Base-by-base conservation (phyloP, 768 basidiomycete species). In the Mycena metata region DNA sequence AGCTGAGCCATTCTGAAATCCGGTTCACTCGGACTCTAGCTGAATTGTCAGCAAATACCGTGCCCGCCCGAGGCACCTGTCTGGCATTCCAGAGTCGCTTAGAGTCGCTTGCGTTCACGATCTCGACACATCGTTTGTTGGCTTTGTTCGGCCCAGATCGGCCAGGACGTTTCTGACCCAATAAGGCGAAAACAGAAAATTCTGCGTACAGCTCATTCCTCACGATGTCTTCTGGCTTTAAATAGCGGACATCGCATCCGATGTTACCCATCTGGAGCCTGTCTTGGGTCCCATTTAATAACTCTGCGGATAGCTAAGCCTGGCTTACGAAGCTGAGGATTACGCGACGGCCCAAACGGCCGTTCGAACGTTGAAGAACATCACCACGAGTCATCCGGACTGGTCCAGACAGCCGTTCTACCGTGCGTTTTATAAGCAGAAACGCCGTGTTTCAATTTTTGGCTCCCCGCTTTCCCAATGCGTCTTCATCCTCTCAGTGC, bases 381-480 rank as follows among this genome's bases (percentile, higher is more conserved):
- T 62, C 66, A 51, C 15, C 16, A 33, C 58, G 65, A 60, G 65
- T 66, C 65, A 66, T 52, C 57, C 58, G 51, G 16, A 33, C 30
- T 46, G 60, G 60, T 52, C 66, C 16, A 62, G 66, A 61, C 60
- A 52, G 35, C 46, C 56, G 24, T 55, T 66, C 60, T 13, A 42
- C 50, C 49, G 17, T 36, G 9, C 65, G 49, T 67, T 54, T 68
- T 67, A 67, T 67, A 67, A 67, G 66, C 66, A 66, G 50, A 52
- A 49, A 24, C 5, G 30, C 24, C 57, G 13, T 16, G 9, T 11
- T n/a, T 35, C 39, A 33, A 13, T 49, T 43, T n/a, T 56, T 51
- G 33, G 66, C 43, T 42, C 36, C 60, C 60, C 60, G n/a, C 46
- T 51, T 56, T 21, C 52, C 17, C 61, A 30, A 76, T 75, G 76